Percentiles rank a stretch among this genome's conserved stretches.
phyloP scores from a whole-genome alignment of 257 asterid species.

The Solanum etuberosum region DNA sequence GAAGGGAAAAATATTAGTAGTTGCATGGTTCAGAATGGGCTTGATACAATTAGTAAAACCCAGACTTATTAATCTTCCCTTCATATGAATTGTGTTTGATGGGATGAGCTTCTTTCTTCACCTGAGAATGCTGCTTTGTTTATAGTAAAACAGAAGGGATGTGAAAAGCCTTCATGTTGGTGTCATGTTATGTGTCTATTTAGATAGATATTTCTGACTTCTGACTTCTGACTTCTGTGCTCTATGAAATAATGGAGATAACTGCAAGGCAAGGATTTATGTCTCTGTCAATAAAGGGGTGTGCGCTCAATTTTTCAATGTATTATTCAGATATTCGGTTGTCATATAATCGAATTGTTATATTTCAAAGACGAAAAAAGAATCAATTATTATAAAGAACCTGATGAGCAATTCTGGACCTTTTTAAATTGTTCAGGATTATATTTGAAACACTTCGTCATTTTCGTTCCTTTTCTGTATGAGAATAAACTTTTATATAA shows the following conservation, averaged over 20 bases:
- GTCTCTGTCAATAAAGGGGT: not conserved
- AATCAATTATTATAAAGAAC: too few species aligned
- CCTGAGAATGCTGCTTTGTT: not conserved
- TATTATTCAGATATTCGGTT: not conserved
- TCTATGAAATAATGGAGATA: not conserved
- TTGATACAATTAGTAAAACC: not conserved
- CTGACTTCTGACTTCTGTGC: not conserved
- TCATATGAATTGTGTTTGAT: not conserved
- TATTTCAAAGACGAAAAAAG: too few species aligned
- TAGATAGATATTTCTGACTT: not conserved
- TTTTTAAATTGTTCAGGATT: too few species aligned
- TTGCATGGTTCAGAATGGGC: too few species aligned
- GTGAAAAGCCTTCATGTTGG: not conserved
- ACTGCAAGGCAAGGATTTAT: not conserved
- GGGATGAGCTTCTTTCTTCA: not conserved
- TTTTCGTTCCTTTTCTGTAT: not conserved
- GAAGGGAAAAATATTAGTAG: not conserved
- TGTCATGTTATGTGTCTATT: not conserved
- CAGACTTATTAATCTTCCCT: not conserved
- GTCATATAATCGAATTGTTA: not conserved
- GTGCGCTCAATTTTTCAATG: not conserved
- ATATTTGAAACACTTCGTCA: too few species aligned
- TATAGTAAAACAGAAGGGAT: not conserved
- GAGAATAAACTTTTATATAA: not conserved
- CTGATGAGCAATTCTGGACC: too few species aligned